These are phyloP conservation scores for Pelargonium australe DNA, from an alignment of 441 rosid species.

Conservation along the genomic window DNA sequence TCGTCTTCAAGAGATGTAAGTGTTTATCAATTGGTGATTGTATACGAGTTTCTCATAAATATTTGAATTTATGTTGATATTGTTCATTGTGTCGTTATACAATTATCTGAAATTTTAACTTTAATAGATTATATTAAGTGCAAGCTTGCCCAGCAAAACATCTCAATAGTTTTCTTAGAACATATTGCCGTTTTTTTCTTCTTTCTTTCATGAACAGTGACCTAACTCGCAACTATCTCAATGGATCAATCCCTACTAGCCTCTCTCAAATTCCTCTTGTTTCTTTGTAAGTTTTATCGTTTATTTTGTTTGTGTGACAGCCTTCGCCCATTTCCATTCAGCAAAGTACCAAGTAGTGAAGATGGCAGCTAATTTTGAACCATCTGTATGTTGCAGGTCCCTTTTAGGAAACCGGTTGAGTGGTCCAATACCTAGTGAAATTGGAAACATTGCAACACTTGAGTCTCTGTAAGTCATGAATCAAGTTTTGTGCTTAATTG, in stretches of 20 bases:
- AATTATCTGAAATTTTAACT: too few species aligned
- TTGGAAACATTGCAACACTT: conserved; percentile 52
- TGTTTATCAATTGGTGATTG: background rate
- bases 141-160: background rate
- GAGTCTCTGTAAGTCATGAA: conserved; percentile 43
- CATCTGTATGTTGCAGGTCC: conserved; percentile 29
- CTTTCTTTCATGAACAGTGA: conserved; percentile 41
- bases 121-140: too few species aligned
- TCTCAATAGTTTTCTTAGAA: background rate
- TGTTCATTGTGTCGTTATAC: too few species aligned
- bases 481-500: background rate
- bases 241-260: conserved; percentile 62
- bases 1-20: conserved; percentile 49
- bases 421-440: conserved; percentile 55
- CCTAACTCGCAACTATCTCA: conserved; percentile 60
- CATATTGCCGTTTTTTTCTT: too few species aligned
- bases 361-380: background rate
- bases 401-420: conserved; percentile 58
- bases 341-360: conserved; percentile 8
- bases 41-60: too few species aligned
- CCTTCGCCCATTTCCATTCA: conserved; percentile 10
- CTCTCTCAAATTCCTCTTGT: conserved; percentile 46
- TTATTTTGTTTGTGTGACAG: background rate
- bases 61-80: too few species aligned
- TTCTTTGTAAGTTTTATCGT: conserved; percentile 36